Evolutionary conservation across 768 basidiomycete species (phyloP), one percentile per base, ranked within the genome.

Genomic region (Mycena crocata): DNA sequence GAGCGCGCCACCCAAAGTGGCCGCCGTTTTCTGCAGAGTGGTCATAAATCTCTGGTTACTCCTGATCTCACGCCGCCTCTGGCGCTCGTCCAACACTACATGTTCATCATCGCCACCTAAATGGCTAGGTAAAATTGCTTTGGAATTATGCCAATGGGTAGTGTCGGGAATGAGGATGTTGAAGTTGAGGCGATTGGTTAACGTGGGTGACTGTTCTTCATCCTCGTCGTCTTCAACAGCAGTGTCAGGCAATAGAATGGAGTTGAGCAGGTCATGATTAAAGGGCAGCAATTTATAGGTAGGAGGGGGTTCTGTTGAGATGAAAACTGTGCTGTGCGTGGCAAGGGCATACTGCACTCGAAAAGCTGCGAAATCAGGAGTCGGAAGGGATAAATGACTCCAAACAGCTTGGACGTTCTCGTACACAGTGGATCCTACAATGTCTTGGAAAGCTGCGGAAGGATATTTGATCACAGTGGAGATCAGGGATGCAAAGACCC

Each of bases 1-100:
- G 0, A 81, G 82, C 7, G 90, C 89, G 0, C 91, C 91, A 0
- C 88, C 89, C 62, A 92, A 73, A 1, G 89, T 90, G 40, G 84
- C 85, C 13, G 91, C 90, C 46, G 88, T 86, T 56, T 81, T 77
- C 56, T 89, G 88, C 60, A 92, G 71, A 15, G 72, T 78, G 34
- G 82, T 77, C 86, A 90, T 90, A 72, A 86, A 87, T 1, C 83
- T 77, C 69, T 93, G 91, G n/a, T 87, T 81, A 19, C 73, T 70
- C 19, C 79, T 75, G 48, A 86, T 77, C 51, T 71, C 74, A 68
- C 74, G 80, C 64, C 59, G 75, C 30, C 82, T 80, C 57, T 80
- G 77, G 74, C 80, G 70, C 58, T 74, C 80, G 51, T 81, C 78
- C 34, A 68, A 49, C 1, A 73, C 73, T 57, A 78, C 74, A 3